Base-by-base conservation (phyloP, 1,284 basidiomycete genomes). In the Ganoderma lucidum region DNA sequence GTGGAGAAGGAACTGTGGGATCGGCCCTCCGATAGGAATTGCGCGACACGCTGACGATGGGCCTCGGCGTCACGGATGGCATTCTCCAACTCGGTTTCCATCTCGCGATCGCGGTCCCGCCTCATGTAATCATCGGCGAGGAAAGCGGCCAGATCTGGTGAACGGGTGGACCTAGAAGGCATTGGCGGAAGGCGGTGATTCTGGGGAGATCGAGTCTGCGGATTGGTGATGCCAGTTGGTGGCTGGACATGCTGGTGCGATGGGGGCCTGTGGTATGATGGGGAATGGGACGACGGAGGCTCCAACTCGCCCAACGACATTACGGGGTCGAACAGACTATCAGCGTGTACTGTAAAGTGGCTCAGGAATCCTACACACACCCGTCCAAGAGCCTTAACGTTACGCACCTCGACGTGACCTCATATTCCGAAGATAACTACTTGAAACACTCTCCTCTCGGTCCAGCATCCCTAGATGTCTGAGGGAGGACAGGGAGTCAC, bases 1-100 rank as follows among this genome's bases (percentile, higher is more conserved):
- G 68, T 68, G 6, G 72, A 73, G 32, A 70, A 73, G 28, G 68
- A 63, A 45, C 72, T 73, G 3, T 67, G 39, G 30, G 63, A 9
- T 53, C n/a, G 35, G n/a, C 48, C 45, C 32, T 63, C 62, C 23
- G 71, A 64, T 1, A 73, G 62, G 19, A 73, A 67, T 23, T 68
- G 64, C 1, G 53, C 69, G 14, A 70, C 39, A 6, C 70, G 66
- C 12, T 65, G 68, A 41, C 65, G 56, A 39, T 70, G 72, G 4
- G 44, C 70, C 9, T 73, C 68, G 3, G 65, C 55, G 19, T 73
- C 70, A 9, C 70, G 72, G n/a, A 71, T 32, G 14, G 68, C 65
- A 19, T 62, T 59, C n/a, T 70, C 66, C 17, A 71, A 28, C 17
- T 68, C 55, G 14, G 58, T 44, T 37, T 61, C n/a, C 2, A 63